phyloP scores from a whole-genome alignment of 768 basidiomycete species.

The Tylopilus subfusipes region DNA sequence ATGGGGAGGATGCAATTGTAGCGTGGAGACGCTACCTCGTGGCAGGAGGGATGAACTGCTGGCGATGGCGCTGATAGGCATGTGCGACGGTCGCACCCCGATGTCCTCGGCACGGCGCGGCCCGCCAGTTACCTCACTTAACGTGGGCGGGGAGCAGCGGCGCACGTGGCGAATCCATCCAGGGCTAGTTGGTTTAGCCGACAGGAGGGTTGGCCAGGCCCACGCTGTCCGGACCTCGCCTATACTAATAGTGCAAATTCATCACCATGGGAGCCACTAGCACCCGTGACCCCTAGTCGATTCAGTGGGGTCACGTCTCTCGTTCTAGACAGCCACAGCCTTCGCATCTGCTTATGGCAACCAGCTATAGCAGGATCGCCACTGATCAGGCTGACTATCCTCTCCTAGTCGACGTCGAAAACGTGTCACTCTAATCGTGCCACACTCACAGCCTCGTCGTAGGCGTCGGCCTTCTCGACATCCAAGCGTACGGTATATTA shows the following conservation, averaged over 20 bases:
- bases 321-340: neutral
- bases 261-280: conserved; percentile 21
- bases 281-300: conserved; percentile 17
- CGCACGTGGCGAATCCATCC: neutral
- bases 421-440: conserved; percentile 10
- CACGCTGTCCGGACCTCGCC: conserved; percentile 7
- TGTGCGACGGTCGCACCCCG: conserved; percentile 23
- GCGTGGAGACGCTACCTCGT: conserved; percentile 15
- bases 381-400: conserved; percentile 19
- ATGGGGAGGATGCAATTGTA: conserved; percentile 3
- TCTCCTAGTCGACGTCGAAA: conserved; percentile 25
- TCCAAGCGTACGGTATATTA: conserved; percentile 3
- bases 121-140: conserved; percentile 4
- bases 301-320: neutral
- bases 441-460: conserved; percentile 12
- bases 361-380: conserved; percentile 10
- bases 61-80: conserved; percentile 7
- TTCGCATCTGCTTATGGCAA: conserved; percentile 3
- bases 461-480: conserved; percentile 8
- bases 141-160: conserved; percentile 1
- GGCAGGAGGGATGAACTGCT: conserved; percentile 16
- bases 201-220: neutral
- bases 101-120: conserved; percentile 10
- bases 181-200: neutral
- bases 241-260: conserved; percentile 12